These are phyloP conservation scores for Trichoderma reesei DNA, from an alignment of 495 filamentous ascomycete genomes.

Conservation along the genomic window DNA sequence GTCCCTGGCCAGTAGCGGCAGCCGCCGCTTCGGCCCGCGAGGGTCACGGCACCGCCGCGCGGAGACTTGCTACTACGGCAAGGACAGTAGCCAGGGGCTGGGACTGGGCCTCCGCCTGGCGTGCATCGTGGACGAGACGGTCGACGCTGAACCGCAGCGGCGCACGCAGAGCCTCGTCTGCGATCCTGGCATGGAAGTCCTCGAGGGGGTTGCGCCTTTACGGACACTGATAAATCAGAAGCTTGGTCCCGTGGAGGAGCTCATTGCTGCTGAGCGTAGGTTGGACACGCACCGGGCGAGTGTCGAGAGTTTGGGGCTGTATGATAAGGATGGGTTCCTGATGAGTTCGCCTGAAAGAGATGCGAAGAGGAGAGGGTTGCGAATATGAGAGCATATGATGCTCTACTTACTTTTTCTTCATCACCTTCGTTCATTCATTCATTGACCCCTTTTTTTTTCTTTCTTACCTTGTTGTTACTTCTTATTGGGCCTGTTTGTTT, in stretches of 20 bases:
- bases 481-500: too few species aligned
- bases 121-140: not conserved
- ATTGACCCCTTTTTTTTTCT: too few species aligned
- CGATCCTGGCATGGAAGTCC: not conserved
- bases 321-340: constrained; percentile 37
- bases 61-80: not conserved
- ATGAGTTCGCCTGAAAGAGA: constrained; percentile 17
- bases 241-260: constrained; percentile 12
- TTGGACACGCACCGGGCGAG: constrained; percentile 13
- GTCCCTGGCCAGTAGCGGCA: not conserved
- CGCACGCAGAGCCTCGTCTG: not conserved
- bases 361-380: not conserved
- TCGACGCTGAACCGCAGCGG: not conserved
- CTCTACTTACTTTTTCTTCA: not conserved
- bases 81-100: not conserved
- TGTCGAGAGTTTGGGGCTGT: constrained; percentile 23
- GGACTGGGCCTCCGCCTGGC: not conserved
- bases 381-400: not conserved
- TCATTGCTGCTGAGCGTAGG: constrained; percentile 9
- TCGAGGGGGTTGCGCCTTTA: constrained; percentile 12
- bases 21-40: not conserved
- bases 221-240: constrained; percentile 11
- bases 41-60: not conserved
- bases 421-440: not conserved
- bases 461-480: too few species aligned